phyloP scores from a whole-genome alignment of 2,329 filamentous ascomycete genomes.

The Diaporthe citri region DNA sequence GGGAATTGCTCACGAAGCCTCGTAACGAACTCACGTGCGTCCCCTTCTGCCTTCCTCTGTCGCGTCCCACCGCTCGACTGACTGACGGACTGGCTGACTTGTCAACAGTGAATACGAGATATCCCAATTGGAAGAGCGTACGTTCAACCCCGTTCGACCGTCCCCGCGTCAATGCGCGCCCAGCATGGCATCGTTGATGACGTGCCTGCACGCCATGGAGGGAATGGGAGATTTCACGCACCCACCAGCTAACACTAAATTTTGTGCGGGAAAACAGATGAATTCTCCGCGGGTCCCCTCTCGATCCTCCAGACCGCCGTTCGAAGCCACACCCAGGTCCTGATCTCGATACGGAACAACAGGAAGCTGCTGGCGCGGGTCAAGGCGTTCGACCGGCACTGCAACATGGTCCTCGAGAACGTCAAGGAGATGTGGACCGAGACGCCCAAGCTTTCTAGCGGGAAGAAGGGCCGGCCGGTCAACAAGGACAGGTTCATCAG shows the following conservation, averaged over 20 bases:
- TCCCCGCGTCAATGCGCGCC: background rate
- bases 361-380: conserved; percentile 96
- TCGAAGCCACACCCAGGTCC: conserved; percentile 92
- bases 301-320: conserved; percentile 98
- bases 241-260: conserved; percentile 34
- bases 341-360: conserved; percentile 98
- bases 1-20: conserved; percentile 90
- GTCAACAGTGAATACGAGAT: conserved; percentile 87
- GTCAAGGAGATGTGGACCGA: conserved; percentile 99
- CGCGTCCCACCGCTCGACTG: conserved; percentile 4
- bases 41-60: conserved; percentile 34
- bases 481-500: conserved; percentile 99
- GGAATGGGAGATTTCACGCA: background rate
- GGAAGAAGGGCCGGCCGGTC: conserved; percentile 89
- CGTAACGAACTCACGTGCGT: conserved; percentile 92
- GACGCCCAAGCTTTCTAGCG: conserved; percentile 83
- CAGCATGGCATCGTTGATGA: background rate
- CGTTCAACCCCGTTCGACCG: background rate
- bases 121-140: conserved; percentile 66
- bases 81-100: conserved; percentile 29
- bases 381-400: conserved; percentile 98
- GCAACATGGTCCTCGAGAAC: conserved; percentile 98
- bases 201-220: background rate
- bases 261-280: conserved; percentile 58
- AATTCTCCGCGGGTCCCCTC: conserved; percentile 68